Base-by-base conservation (phyloP, 495 filamentous ascomycete species). In the Xylaria nigripes region DNA sequence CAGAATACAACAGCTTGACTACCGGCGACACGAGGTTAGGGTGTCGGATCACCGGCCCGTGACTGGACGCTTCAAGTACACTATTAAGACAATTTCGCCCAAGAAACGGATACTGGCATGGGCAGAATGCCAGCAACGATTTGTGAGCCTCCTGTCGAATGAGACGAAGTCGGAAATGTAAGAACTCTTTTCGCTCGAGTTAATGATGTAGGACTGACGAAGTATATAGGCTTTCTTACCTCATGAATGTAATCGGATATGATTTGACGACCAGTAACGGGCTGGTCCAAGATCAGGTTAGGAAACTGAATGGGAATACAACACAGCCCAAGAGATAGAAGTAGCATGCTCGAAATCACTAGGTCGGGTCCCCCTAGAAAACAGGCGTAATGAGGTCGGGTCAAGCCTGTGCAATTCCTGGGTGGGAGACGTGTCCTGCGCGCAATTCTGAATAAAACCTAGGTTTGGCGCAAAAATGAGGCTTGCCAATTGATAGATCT, bases 31-130 rank as follows among this genome's bases (percentile, higher is more conserved):
- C 71, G 92, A 96, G 72, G 84, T 96, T 29, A 76, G 84, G 47
- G 86, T 90, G 13, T 93, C 87, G 9, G 93, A 98, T 65, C 93
- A 98, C 71, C 79, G 93, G 57, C 93, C 93, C 7, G 94, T 98
- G 48, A 94, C 82, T 60, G 93, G 87, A 0, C 70, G 75, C 27
- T 96, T 98, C 69, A 79, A 77, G 60, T 77, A 96, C 30, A 79
- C 85, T 24, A 76, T 95, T 32, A 97, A 96, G 72, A 86, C 79
- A 0, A 85, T 96, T 27, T 72, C 80, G 55, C 77, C 79, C 9
- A 75, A 81, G 60, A 76, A 83, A 69, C 78, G 89, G 46, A 79
- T 76, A 1, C 61, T 64, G 32, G 77, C 79, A 22, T 88, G 83
- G 89, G 83, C 86, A 53, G 66, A 75, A 49, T 91, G 86, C 61